phyloP scores from a whole-genome alignment of 2,329 filamentous ascomycete species.

The Colletotrichum costaricense region DNA sequence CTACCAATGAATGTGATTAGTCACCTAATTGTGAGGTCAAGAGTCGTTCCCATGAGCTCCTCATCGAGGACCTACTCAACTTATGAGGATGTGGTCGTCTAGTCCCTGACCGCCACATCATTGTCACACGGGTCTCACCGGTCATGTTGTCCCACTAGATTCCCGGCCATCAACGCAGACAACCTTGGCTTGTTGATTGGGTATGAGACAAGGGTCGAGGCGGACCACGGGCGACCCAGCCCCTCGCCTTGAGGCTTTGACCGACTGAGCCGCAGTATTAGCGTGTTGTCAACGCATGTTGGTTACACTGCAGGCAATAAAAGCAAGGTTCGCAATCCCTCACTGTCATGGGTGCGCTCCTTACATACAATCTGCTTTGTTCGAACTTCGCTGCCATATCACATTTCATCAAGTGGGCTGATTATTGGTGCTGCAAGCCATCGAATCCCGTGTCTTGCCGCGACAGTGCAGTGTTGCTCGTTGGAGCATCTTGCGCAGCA shows the following conservation, averaged over 20 bases:
- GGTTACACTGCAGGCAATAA: not conserved
- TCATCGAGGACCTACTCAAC: not conserved
- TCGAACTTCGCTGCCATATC: too few relatives aligned
- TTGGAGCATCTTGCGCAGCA: not conserved
- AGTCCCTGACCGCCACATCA: not conserved
- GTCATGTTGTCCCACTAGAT: not conserved
- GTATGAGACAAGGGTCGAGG: not conserved
- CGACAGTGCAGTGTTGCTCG: not conserved
- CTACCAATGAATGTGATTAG: not conserved
- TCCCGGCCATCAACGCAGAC: not conserved
- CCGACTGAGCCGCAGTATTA: not conserved
- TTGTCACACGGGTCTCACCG: not conserved
- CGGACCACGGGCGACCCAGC: not conserved
- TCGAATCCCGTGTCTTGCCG: not conserved
- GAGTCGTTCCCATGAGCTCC: not conserved
- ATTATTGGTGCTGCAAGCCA: not conserved
- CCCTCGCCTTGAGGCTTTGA: not conserved
- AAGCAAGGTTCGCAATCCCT: not conserved
- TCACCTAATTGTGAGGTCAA: not conserved
- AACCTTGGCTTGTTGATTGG: not conserved
- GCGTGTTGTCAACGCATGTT: not conserved
- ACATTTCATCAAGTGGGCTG: not conserved
- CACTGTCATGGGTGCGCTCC: not conserved
- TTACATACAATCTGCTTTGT: not conserved
- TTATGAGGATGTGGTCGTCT: not conserved